phyloP scores from a whole-genome alignment of 2,329 filamentous ascomycete species.

The Orbilia quercus region DNA sequence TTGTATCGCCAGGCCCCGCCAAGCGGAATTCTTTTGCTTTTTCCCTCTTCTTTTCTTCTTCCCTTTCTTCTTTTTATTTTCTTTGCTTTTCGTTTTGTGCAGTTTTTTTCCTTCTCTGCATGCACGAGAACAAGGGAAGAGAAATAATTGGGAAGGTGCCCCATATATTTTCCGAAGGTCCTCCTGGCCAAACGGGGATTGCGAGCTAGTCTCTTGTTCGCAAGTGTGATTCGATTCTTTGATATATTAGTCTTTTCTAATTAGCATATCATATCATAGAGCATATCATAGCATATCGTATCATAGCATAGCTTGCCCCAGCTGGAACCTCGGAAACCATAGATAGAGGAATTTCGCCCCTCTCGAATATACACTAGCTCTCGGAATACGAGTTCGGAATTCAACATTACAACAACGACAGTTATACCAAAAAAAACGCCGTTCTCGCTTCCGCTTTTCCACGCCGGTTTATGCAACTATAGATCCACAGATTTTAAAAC shows the following conservation, averaged over 20 bases:
- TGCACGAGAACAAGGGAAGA: slow-evolving; percentile 11
- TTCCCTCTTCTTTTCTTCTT: slow-evolving; percentile 5
- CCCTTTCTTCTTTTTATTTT: background rate
- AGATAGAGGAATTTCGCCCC: too few relatives aligned
- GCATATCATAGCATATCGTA: slow-evolving; percentile 18
- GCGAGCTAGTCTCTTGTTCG: slow-evolving; percentile 28
- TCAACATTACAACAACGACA: slow-evolving; percentile 3
- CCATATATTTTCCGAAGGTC: slow-evolving; percentile 41
- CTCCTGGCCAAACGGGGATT: slow-evolving; percentile 18
- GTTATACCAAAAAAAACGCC: background rate
- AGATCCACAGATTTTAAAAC: too few relatives aligned
- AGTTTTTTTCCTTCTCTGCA: slow-evolving; percentile 9
- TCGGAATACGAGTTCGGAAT: slow-evolving; percentile 34
- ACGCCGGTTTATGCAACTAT: slow-evolving; percentile 1
- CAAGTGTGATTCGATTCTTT: slow-evolving; percentile 32
- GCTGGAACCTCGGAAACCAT: too few relatives aligned
- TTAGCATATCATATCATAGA: slow-evolving; percentile 19
- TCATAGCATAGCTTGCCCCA: slow-evolving; percentile 24
- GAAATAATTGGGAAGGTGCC: slow-evolving; percentile 33
- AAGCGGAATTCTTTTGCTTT: slow-evolving; percentile 16
- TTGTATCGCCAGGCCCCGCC: background rate
- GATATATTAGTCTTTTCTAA: slow-evolving; percentile 26
- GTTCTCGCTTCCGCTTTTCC: background rate
- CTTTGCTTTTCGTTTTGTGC: slow-evolving; percentile 18
- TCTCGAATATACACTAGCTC: slow-evolving; percentile 23